Conservation (phyloP, 129 eudicot species). For the Mikania micrantha region DNA sequence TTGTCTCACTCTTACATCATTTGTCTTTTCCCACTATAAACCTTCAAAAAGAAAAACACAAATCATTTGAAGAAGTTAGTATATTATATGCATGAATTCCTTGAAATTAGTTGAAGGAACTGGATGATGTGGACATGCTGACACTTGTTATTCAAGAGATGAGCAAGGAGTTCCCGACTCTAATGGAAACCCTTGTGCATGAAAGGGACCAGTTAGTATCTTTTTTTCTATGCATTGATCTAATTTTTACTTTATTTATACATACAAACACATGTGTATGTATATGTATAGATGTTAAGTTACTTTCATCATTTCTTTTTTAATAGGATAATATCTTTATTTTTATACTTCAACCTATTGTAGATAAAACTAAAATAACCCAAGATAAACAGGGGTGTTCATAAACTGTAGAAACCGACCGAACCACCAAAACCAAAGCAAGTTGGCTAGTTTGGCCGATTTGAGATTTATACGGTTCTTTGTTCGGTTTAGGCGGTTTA, state of each 20-base stretch:
- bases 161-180: conserved; percentile 88
- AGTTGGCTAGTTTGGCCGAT: too few species aligned
- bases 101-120: conserved; percentile 75
- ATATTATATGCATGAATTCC: conserved; percentile 10
- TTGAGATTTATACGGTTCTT: too few species aligned
- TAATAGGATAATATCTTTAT: background rate
- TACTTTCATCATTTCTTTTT: background rate
- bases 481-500: too few species aligned
- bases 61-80: background rate
- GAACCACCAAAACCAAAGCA: too few species aligned
- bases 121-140: conserved; percentile 91
- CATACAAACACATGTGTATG: background rate
- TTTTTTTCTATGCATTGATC: background rate
- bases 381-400: too few species aligned
- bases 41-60: background rate
- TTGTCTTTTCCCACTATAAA: background rate
- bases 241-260: background rate
- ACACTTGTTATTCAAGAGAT: conserved; percentile 88
- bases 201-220: conserved; percentile 84
- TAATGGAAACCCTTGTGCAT: conserved; percentile 92
- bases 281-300: background rate
- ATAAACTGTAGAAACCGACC: too few species aligned
- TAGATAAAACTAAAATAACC: background rate
- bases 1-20: conserved; percentile 1
- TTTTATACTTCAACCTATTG: background rate